These are phyloP conservation scores for Filobasidium floriforme DNA, from an alignment of 768 basidiomycete genomes.

Conservation along the genomic window DNA sequence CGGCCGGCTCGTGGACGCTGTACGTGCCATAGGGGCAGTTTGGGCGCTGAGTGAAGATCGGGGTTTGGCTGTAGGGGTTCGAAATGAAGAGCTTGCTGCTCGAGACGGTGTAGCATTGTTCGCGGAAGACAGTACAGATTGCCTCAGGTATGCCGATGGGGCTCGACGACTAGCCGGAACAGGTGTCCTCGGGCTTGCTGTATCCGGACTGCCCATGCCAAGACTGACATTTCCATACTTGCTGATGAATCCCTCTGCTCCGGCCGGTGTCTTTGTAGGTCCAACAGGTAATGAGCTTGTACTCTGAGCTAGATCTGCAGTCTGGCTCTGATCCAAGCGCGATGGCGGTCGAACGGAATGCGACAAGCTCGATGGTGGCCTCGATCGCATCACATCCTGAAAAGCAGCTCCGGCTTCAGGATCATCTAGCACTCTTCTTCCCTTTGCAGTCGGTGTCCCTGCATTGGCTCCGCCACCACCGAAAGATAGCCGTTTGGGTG, in stretches of 20 bases:
- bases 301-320: conserved; percentile 1
- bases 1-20: conserved; percentile 4
- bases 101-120: conserved; percentile 11
- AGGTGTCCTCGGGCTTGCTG: conserved; percentile 12
- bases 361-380: conserved; percentile 33
- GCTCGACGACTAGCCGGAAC: conserved; percentile 6
- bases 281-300: neutral
- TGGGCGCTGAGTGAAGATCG: neutral
- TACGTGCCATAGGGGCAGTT: conserved; percentile 5
- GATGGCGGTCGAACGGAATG: conserved; percentile 17
- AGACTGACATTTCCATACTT: conserved; percentile 11
- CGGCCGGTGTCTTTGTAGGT: neutral
- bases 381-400: conserved; percentile 30
- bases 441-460: neutral
- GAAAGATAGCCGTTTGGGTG: neutral
- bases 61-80: conserved; percentile 7
- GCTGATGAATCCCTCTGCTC: neutral
- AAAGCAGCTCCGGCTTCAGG: conserved; percentile 33
- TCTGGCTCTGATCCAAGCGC: neutral
- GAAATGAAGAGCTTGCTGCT: conserved; percentile 2
- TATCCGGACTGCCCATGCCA: conserved; percentile 11
- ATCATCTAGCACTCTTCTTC: conserved; percentile 18
- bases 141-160: conserved; percentile 3
- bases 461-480: neutral
- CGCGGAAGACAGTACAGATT: neutral